Evolutionary conservation across 129 eudicot species (phyloP).

Genomic region (Deinandra increscens): DNA sequence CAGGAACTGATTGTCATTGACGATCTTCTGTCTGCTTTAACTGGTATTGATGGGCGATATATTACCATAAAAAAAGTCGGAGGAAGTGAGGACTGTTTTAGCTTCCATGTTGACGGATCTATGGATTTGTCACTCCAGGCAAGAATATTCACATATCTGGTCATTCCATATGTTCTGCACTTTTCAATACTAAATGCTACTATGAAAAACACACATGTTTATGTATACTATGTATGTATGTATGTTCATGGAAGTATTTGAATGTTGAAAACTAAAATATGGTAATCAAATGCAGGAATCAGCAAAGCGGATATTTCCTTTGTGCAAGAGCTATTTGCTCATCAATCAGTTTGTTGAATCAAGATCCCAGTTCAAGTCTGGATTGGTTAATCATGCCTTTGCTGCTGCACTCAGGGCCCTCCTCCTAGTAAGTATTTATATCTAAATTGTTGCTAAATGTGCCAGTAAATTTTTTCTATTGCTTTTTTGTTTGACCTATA

Average conservation of each 20-base stretch:
- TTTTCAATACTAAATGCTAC: background rate
- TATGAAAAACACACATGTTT: background rate
- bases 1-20: slow-evolving; percentile 91
- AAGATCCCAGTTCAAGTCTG: slow-evolving; percentile 93
- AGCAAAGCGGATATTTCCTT: slow-evolving; percentile 75
- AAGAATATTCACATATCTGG: background rate
- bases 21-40: slow-evolving; percentile 76
- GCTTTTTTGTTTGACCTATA: background rate
- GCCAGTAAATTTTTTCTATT: background rate
- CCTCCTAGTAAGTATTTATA: slow-evolving; percentile 61
- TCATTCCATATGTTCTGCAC: slow-evolving; percentile 5
- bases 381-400: slow-evolving; percentile 96
- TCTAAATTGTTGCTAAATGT: slow-evolving; percentile 7
- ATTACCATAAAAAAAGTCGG: slow-evolving; percentile 52
- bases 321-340: slow-evolving; percentile 80
- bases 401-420: slow-evolving; percentile 94
- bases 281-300: slow-evolving; percentile 63
- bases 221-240: background rate
- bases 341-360: slow-evolving; percentile 90
- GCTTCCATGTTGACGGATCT: slow-evolving; percentile 79
- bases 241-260: slow-evolving; percentile 13
- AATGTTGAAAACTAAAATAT: slow-evolving; percentile 12
- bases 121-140: slow-evolving; percentile 98
- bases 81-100: slow-evolving; percentile 50
- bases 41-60: slow-evolving; percentile 91